Conservation (phyloP, 108 stramenopile genomes). For the Cylindrotheca closterium region DNA sequence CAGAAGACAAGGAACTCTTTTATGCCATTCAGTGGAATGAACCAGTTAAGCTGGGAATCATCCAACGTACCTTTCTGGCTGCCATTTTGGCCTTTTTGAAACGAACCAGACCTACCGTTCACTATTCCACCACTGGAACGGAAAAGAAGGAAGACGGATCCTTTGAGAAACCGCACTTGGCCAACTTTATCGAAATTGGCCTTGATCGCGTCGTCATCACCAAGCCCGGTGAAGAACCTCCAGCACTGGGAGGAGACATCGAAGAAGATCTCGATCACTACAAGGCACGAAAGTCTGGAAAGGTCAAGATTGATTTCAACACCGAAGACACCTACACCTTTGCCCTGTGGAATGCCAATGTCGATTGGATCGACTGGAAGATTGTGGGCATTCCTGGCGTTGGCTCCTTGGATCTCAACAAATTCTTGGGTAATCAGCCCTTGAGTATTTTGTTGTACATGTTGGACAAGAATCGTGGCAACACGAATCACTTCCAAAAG, state of each 20-base stretch:
- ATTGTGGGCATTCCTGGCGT: slow-evolving; percentile 84
- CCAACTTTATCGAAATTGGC: slow-evolving; percentile 75
- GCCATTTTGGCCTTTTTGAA: slow-evolving; percentile 86
- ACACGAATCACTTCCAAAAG: slow-evolving; percentile 32
- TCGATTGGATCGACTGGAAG: slow-evolving; percentile 80
- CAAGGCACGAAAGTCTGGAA: slow-evolving; percentile 64
- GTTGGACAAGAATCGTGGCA: slow-evolving; percentile 35
- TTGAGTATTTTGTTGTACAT: slow-evolving; percentile 72
- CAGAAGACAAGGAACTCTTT: slow-evolving; percentile 61
- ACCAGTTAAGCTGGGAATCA: slow-evolving; percentile 83
- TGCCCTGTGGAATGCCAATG: slow-evolving; percentile 79
- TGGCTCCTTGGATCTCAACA: slow-evolving; percentile 67
- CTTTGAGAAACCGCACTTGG: slow-evolving; percentile 78
- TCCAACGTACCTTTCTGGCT: slow-evolving; percentile 82
- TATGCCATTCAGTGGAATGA: slow-evolving; percentile 82
- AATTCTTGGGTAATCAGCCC: slow-evolving; percentile 65
- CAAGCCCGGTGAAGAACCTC: slow-evolving; percentile 66
- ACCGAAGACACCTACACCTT: slow-evolving; percentile 85
- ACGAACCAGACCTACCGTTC: slow-evolving; percentile 64
- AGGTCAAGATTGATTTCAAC: slow-evolving; percentile 55
- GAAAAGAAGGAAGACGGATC: slow-evolving; percentile 34
- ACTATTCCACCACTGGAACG: slow-evolving; percentile 41
- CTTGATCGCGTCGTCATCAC: slow-evolving; percentile 88
- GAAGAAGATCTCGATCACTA: slow-evolving; percentile 65
- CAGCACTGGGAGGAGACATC: slow-evolving; percentile 71